A percentile compares a stretch with the other conserved stretches of the same genome.
Evolutionary conservation across 805 yeast genomes (phyloP).

Genomic region (Komagataella pseudopastoris): DNA sequence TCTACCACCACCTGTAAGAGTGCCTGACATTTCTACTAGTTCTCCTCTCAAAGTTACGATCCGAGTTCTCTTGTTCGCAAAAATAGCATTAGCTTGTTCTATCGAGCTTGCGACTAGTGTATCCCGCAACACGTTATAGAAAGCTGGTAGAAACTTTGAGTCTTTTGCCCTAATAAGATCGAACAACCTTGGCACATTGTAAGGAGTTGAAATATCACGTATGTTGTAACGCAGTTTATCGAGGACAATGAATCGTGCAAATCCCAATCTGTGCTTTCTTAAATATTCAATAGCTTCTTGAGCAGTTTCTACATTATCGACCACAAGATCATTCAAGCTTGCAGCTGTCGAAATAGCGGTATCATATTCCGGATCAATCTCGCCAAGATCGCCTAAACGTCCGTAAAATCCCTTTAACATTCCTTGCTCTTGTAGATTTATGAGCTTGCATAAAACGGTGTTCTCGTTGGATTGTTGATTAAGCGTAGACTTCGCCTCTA

Average conservation of each 20-base stretch:
- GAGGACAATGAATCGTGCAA: conserved; percentile 76
- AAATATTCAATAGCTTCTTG: conserved; percentile 63
- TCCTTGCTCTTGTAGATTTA: conserved; percentile 63
- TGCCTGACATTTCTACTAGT: conserved; percentile 84
- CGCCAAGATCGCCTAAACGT: conserved; percentile 84
- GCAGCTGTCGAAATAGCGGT: conserved; percentile 93
- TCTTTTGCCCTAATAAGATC: conserved; percentile 67
- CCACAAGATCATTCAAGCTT: conserved; percentile 84
- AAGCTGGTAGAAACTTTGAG: conserved; percentile 68
- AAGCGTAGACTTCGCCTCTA: conserved; percentile 52
- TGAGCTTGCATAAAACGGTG: conserved; percentile 56
- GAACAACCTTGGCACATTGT: conserved; percentile 65
- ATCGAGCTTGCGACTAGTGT: conserved; percentile 77
- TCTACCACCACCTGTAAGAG: conserved; percentile 94
- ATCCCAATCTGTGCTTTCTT: conserved; percentile 72
- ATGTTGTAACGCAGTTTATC: conserved; percentile 56
- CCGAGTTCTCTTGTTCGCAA: conserved; percentile 62
- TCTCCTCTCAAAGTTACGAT: conserved; percentile 92
- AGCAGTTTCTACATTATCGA: conserved; percentile 55
- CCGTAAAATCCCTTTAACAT: conserved; percentile 81
- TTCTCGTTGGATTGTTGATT: conserved; percentile 52
- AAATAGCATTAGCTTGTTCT: conserved; percentile 71
- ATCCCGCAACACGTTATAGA: conserved; percentile 74
- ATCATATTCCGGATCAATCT: conserved; percentile 79
- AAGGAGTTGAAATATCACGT: conserved; percentile 53